Evolutionary conservation across 164 flowering plant species (phyloP).

Genomic region (Aristolochia contorta): DNA sequence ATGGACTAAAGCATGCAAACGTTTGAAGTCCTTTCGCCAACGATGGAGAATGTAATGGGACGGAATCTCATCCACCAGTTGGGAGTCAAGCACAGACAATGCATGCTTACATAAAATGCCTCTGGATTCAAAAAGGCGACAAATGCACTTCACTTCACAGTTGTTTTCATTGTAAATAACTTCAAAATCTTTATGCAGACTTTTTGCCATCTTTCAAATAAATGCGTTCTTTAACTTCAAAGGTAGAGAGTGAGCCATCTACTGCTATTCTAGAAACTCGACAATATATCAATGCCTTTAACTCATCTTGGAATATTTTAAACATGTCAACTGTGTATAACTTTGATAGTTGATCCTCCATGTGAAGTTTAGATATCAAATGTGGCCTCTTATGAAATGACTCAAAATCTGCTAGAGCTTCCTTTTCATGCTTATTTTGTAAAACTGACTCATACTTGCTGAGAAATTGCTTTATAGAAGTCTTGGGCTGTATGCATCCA

Average conservation of each 20-base stretch:
- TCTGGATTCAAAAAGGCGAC: background rate
- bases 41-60: background rate
- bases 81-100: background rate
- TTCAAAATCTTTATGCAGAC: background rate
- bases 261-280: background rate
- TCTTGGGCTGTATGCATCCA: conserved; percentile 46
- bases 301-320: conserved; percentile 35
- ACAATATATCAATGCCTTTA: conserved; percentile 28
- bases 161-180: background rate
- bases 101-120: conserved; percentile 1
- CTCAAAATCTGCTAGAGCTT: conserved; percentile 35
- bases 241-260: conserved; percentile 3
- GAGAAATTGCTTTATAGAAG: conserved; percentile 63
- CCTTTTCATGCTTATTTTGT: conserved; percentile 35
- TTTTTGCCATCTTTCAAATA: background rate
- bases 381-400: conserved; percentile 23
- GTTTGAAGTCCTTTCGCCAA: background rate
- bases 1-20: background rate
- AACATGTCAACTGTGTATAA: conserved; percentile 39
- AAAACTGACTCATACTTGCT: conserved; percentile 54
- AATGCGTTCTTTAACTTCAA: background rate
- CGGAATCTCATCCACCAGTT: background rate
- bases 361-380: conserved; percentile 32
- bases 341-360: conserved; percentile 36
- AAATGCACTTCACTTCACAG: background rate